Base-by-base conservation (phyloP, 164 flowering plant genomes). In the Chimonanthus praecox region DNA sequence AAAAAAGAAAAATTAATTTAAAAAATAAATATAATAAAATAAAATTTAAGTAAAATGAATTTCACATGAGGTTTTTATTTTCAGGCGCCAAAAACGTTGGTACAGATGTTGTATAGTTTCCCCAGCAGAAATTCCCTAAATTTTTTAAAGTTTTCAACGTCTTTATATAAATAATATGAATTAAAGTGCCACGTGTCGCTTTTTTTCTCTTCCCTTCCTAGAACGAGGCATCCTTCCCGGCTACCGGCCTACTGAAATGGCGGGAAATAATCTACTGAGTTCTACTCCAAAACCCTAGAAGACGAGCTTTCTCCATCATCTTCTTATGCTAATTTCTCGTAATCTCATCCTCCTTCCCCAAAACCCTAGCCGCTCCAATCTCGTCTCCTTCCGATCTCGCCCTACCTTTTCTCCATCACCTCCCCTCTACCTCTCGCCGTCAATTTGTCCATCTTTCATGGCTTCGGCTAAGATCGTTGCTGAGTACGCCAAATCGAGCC, bases 401-500 rank as follows among this genome's bases (percentile, higher is more conserved):
- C 46, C 10, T 63, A 68, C n/a, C 8, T 20, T 72, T 49, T 47
- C 33, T 18, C 20, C 21, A 8, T n/a, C 54, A 21, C 46, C 45
- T 45, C 20, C 51, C 58, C 47, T 44, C n/a, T 49, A 69, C 48
- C 16, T 65, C 15, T 49, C 9, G 47, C 47, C 49, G 10, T 61
- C 45, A 7, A 43, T 47, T 15, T 49, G 54, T 62, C 10, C 43
- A 61, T 61, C 61, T 50, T 6, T 58, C 6, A 75, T 72, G 82
- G 72, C 74, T 48, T 43, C 87, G 21, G 51, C 82, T 44, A 83
- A 83, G 70, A 68, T 88, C 20, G 78, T 83, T 0, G 98, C 85
- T 0, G 97, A 94, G 85, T 92, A 94, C 80, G 96, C 98, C 2
- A 92, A 90, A 71, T 89, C 97, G 58, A 78, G 71, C 21, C 81